A percentile compares a stretch with the other conserved stretches of the same genome.
These are phyloP conservation scores for Colletotrichum sp. DNA, from an alignment of 2,329 filamentous ascomycete species.

Conservation along the genomic window DNA sequence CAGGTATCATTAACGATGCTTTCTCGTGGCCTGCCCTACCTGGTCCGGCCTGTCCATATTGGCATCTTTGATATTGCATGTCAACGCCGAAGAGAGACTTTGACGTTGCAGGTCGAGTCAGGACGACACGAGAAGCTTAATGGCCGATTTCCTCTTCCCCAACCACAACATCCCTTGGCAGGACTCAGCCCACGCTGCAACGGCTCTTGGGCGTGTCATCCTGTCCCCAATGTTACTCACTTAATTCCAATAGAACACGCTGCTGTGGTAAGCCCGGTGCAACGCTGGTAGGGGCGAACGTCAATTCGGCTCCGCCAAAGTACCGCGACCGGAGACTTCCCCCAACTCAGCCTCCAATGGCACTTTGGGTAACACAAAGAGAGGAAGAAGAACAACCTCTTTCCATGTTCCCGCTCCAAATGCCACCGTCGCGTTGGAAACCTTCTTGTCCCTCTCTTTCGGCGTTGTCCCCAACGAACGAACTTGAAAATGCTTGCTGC, in stretches of 20 bases:
- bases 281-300: not conserved
- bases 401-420: not conserved
- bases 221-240: not conserved
- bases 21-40: not conserved
- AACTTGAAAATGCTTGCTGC: not conserved
- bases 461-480: not conserved
- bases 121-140: slow-evolving; percentile 1
- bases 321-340: not conserved
- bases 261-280: not conserved
- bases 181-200: not conserved
- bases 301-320: not conserved
- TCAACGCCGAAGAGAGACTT: not conserved
- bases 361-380: not conserved
- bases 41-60: not conserved
- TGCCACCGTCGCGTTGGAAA: not conserved
- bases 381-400: not conserved
- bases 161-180: not conserved
- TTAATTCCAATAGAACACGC: not conserved
- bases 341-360: not conserved
- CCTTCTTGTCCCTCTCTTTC: not conserved
- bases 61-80: not conserved
- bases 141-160: not conserved
- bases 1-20: not conserved
- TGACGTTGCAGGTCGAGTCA: slow-evolving; percentile 11
- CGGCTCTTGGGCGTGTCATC: not conserved